Base-by-base conservation (phyloP, 1,284 basidiomycete species). In the Ceratobasidium sp. region DNA sequence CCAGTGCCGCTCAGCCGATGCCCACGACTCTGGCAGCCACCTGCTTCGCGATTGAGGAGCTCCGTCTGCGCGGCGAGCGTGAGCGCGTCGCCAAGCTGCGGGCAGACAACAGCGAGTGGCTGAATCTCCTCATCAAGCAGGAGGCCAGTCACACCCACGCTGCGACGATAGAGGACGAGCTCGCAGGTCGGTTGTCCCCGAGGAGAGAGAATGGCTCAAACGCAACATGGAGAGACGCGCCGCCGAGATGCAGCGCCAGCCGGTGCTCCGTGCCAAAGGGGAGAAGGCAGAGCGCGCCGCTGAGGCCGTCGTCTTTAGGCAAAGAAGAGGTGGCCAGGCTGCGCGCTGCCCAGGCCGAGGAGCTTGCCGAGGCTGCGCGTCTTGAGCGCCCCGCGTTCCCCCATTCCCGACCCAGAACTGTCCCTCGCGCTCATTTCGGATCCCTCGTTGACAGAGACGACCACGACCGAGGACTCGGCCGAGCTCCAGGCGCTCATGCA, bases 121-220 rank as follows among this genome's bases (percentile, higher is more conserved):
- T 74, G 7, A 19, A 40, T 9, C 70, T 62, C 62, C 32, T 62
- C 13, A 73, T 73, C 57, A 64, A 64, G 59, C 70, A 73, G 22
- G 70, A 73, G 70, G 64, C 57, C 8, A 44, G 64, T 52, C 70
- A 44, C 44, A 73, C 64, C 46, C 70, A 73, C 34, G 70, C 70
- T 11, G 70, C 57, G 57, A 64, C 64, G 70, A 73, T 73, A 56
- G 70, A 73, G 70, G 70, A 73, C 70, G 69, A 73, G 59, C 70
- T 73, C 11, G 70, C 56, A 3, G 61, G 29, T 22, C 71, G 44
- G 5, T 34, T 74, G 11, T 52, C 44, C 3, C 71, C 32, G 71
- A 74, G 13, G 71, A 74, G 59, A 64, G 59, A 34, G 59, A 74
- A 25, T 64, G 59, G 44, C 61, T 62, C 19, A 49, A 74, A 46